phyloP scores from a whole-genome alignment of 2,329 filamentous ascomycete genomes.

The Arthroderma sp. region DNA sequence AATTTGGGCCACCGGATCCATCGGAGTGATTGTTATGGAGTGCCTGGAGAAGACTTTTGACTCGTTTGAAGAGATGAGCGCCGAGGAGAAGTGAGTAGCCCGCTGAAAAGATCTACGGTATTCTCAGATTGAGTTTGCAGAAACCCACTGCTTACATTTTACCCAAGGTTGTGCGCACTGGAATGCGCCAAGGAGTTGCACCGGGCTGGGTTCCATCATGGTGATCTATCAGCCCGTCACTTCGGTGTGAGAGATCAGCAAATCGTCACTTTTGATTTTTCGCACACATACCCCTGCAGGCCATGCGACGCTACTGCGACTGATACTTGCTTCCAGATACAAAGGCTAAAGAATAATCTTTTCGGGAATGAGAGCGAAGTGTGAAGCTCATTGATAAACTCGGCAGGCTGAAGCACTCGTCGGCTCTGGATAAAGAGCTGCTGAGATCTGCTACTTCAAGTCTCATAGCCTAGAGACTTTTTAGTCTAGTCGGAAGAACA shows the following conservation, averaged over 20 bases:
- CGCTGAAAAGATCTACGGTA: no score
- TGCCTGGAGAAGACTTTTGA: neutral
- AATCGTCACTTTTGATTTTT: constrained; percentile 1
- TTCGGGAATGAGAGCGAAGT: neutral
- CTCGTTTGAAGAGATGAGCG: neutral
- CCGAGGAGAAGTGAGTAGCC: neutral
- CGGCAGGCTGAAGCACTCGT: no score
- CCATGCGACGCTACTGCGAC: neutral
- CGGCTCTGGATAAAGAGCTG: no score
- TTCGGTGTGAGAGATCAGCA: neutral
- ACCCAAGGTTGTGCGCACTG: neutral
- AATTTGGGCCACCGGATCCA: neutral
- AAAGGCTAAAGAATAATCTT: neutral
- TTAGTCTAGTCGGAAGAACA: no score
- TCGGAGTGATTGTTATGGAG: constrained; percentile 2
- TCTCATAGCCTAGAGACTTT: no score
- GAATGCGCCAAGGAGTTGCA: constrained; percentile 1
- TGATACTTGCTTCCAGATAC: neutral
- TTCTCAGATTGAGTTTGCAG: no score
- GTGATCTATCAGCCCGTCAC: neutral
- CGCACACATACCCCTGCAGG: neutral
- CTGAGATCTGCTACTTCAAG: no score
- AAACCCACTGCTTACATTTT: no score
- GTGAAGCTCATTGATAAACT: no score
- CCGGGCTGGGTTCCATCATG: neutral